Evolutionary conservation across 2,329 filamentous ascomycete species (phyloP).

Genomic region (Alternaria hordeiaustralica): DNA sequence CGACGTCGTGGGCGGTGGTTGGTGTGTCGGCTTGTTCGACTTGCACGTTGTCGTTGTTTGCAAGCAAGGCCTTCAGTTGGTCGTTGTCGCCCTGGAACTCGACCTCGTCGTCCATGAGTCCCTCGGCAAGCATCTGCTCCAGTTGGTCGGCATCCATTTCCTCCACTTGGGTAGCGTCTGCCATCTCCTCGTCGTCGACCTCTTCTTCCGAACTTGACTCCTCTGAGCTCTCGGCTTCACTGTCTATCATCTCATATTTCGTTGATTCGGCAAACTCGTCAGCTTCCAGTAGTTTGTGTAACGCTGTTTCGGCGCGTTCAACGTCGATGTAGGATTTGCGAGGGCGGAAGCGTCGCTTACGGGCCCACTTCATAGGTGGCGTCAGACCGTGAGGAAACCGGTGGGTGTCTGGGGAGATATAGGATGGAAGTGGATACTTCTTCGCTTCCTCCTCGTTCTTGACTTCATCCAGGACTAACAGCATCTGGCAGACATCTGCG

Average conservation of each 20-base stretch:
- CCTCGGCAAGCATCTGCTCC: slow-evolving; percentile 38
- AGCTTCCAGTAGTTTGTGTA: slow-evolving; percentile 73
- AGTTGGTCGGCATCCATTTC: slow-evolving; percentile 52
- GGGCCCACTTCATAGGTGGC: slow-evolving; percentile 84
- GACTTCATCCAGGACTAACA: slow-evolving; percentile 76
- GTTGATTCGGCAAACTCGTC: slow-evolving; percentile 67
- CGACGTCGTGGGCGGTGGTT: slow-evolving; percentile 45
- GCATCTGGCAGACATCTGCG: slow-evolving; percentile 87
- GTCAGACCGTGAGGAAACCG: slow-evolving; percentile 86
- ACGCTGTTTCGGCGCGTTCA: slow-evolving; percentile 81
- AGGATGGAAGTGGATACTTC: slow-evolving; percentile 68
- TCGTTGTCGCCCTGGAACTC: slow-evolving; percentile 38
- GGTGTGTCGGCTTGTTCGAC: slow-evolving; percentile 42
- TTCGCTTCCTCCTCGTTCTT: slow-evolving; percentile 60
- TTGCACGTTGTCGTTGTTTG: slow-evolving; percentile 34
- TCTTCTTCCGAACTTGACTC: slow-evolving; percentile 47
- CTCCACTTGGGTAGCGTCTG: slow-evolving; percentile 44
- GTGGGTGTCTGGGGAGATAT: slow-evolving; percentile 71
- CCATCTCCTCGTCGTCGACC: slow-evolving; percentile 50
- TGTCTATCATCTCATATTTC: slow-evolving; percentile 63
- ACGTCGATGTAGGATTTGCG: slow-evolving; percentile 83
- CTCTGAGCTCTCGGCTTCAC: slow-evolving; percentile 54
- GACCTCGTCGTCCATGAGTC: slow-evolving; percentile 46
- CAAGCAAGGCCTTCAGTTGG: slow-evolving; percentile 42
- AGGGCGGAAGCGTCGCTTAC: slow-evolving; percentile 83